Evolutionary conservation across 2,329 filamentous ascomycete species (phyloP).

Genomic region (Neonectria neomacrospora): DNA sequence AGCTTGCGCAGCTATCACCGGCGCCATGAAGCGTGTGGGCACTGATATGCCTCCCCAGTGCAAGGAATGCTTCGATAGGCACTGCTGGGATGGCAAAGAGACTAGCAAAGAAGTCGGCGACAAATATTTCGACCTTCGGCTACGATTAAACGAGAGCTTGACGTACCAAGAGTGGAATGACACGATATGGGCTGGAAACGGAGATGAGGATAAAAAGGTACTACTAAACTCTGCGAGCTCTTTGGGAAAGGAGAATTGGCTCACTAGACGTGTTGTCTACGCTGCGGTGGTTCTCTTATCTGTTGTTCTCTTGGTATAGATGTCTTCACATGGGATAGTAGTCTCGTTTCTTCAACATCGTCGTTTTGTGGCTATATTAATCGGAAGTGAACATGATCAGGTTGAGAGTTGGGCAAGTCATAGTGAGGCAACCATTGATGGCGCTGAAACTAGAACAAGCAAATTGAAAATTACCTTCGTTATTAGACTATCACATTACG

Average conservation of each 20-base stretch:
- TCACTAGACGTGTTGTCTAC: neutral
- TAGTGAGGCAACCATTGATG: too few relatives aligned
- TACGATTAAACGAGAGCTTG: constrained; percentile 36
- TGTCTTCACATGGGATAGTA: neutral
- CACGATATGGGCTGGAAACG: constrained; percentile 26
- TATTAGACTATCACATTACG: too few relatives aligned
- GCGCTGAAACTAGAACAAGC: too few relatives aligned
- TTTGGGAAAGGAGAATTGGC: neutral
- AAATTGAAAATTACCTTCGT: too few relatives aligned
- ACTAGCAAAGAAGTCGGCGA: neutral
- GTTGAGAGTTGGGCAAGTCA: too few relatives aligned
- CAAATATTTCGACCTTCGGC: constrained; percentile 32
- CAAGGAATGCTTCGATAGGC: constrained; percentile 38
- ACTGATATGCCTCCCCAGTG: constrained; percentile 39
- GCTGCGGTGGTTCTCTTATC: neutral
- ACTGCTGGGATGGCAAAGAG: neutral
- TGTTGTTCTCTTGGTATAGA: neutral
- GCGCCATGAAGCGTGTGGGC: constrained; percentile 64
- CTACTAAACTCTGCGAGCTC: neutral
- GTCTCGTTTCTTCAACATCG: too few relatives aligned
- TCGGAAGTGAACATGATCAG: too few relatives aligned
- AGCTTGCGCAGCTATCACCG: constrained; percentile 80
- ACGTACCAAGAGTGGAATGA: constrained; percentile 41
- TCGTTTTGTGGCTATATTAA: too few relatives aligned
- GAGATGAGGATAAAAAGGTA: neutral